These are phyloP conservation scores for Saccharomycopsis javanensis DNA, from an alignment of 805 yeast species.

Conservation along the genomic window DNA sequence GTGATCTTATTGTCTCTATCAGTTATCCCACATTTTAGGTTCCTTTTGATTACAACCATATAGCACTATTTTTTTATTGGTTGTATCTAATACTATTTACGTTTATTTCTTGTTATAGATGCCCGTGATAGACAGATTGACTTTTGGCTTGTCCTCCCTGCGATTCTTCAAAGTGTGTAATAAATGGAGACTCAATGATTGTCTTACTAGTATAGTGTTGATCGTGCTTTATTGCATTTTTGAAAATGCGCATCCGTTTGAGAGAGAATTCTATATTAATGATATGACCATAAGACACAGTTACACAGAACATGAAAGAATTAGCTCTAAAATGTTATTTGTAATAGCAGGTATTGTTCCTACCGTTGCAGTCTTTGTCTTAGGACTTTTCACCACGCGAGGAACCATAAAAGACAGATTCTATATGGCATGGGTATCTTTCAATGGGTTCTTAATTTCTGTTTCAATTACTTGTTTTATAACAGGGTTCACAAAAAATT, in stretches of 20 bases:
- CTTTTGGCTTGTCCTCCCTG: not conserved
- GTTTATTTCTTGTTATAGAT: no score
- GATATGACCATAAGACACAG: constrained; percentile 80
- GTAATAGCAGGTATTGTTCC: constrained; percentile 47
- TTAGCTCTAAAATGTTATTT: constrained; percentile 46
- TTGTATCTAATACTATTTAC: no score
- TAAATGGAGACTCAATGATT: constrained; percentile 17
- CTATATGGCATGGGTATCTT: constrained; percentile 37
- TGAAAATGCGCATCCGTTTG: constrained; percentile 43
- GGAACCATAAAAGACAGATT: constrained; percentile 20
- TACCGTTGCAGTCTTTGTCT: constrained; percentile 28
- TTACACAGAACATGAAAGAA: constrained; percentile 63
- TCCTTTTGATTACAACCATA: no score
- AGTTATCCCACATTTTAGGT: no score
- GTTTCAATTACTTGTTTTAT: constrained; percentile 49
- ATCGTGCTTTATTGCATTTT: constrained; percentile 12
- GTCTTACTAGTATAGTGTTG: constrained; percentile 6
- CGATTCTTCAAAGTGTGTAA: not conserved
- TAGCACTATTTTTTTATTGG: no score
- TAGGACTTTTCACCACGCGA: constrained; percentile 26
- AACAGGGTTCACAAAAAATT: constrained; percentile 72
- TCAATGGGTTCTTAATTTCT: constrained; percentile 56
- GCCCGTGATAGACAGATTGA: not conserved
- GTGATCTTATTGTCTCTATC: no score
- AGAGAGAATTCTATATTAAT: constrained; percentile 67